Conservation (phyloP, 2,329 filamentous ascomycete genomes). For the Alternaria arbusti region DNA sequence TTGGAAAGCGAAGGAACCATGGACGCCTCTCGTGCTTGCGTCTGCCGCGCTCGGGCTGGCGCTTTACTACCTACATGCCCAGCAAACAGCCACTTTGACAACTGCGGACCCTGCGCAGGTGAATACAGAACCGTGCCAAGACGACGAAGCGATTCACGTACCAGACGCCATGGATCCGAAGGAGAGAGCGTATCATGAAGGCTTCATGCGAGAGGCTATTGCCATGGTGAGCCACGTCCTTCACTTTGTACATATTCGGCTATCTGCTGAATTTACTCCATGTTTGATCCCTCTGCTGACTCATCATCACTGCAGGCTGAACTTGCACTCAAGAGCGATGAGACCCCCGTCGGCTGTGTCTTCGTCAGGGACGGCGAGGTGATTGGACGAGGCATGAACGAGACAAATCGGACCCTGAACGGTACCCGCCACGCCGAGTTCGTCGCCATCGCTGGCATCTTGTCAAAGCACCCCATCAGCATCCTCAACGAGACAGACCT, state of each 20-base stretch:
- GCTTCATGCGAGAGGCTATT: conserved; percentile 85
- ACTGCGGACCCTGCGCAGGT: conserved; percentile 13
- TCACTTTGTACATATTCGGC: conserved; percentile 3
- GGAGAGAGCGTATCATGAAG: conserved; percentile 58
- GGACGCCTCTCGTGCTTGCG: conserved; percentile 25
- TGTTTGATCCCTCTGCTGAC: conserved; percentile 23
- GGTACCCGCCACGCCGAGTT: conserved; percentile 97
- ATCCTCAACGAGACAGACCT: conserved; percentile 78
- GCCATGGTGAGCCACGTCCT: conserved; percentile 69
- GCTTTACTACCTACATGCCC: conserved; percentile 23
- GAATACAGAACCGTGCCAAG: conserved; percentile 33
- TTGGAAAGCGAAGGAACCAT: conserved; percentile 25
- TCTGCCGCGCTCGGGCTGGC: conserved; percentile 30
- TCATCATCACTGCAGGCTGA: conserved; percentile 67
- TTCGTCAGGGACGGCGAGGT: conserved; percentile 80
- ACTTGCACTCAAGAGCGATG: conserved; percentile 78
- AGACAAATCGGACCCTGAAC: conserved; percentile 67
- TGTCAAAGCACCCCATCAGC: conserved; percentile 68
- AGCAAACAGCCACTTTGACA: conserved; percentile 13
- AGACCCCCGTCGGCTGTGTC: conserved; percentile 96
- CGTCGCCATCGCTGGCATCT: conserved; percentile 75
- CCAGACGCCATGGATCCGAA: conserved; percentile 40
- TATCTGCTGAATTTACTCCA: background rate
- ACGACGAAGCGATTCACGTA: conserved; percentile 30
- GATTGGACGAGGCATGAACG: conserved; percentile 93